These are phyloP conservation scores for Melampsora larici-populina DNA, from an alignment of 1,284 basidiomycete genomes.

Conservation along the genomic window DNA sequence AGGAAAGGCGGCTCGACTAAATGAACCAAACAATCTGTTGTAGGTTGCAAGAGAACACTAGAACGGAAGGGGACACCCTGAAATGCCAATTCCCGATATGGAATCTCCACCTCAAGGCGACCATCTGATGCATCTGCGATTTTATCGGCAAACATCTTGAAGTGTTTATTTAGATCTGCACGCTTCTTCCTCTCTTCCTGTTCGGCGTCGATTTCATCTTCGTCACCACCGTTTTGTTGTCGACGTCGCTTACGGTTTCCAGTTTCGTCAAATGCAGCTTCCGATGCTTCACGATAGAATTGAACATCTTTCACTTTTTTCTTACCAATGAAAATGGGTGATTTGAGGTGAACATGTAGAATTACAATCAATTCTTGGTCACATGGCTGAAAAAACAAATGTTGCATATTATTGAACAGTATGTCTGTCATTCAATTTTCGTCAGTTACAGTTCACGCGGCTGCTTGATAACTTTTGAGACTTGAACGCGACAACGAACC, in stretches of 20 bases:
- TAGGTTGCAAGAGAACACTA: slow-evolving; percentile 88
- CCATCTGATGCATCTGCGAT: slow-evolving; percentile 82
- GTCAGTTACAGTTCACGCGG: background rate
- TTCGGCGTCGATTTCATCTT: slow-evolving; percentile 98
- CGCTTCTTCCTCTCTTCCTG: slow-evolving; percentile 90
- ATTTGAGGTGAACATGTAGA: slow-evolving; percentile 86
- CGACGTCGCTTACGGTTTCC: slow-evolving; percentile 92
- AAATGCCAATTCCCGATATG: slow-evolving; percentile 95
- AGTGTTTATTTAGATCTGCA: slow-evolving; percentile 87
- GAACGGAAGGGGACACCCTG: slow-evolving; percentile 88
- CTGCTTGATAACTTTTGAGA: background rate
- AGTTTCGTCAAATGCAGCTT: slow-evolving; percentile 97
- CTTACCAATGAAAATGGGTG: slow-evolving; percentile 98
- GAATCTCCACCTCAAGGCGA: slow-evolving; percentile 86
- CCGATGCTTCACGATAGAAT: slow-evolving; percentile 96
- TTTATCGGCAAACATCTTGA: slow-evolving; percentile 89
- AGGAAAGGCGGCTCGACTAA: slow-evolving; percentile 94
- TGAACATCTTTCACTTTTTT: slow-evolving; percentile 98
- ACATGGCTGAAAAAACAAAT: slow-evolving; percentile 98
- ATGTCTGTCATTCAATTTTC: slow-evolving; percentile 61
- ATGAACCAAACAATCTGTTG: slow-evolving; percentile 94
- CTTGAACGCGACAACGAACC: background rate
- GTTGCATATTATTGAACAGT: slow-evolving; percentile 95
- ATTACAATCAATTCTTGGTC: slow-evolving; percentile 94
- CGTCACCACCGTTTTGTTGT: slow-evolving; percentile 85